phyloP scores from a whole-genome alignment of 1,284 basidiomycete species.

The Heliocybe sulcata region DNA sequence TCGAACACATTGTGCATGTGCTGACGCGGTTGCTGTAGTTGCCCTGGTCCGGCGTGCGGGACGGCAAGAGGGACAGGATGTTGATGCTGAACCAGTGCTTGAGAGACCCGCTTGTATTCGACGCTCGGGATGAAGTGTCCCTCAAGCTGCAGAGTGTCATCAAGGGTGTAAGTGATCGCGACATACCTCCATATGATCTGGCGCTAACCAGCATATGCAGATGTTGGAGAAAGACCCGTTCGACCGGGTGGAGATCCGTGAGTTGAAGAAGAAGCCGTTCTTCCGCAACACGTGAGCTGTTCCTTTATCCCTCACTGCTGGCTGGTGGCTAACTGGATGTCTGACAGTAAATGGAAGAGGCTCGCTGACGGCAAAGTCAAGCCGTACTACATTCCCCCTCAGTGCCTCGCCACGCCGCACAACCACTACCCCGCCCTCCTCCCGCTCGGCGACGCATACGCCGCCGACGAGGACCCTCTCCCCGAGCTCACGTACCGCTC shows the following conservation, averaged over 20 bases:
- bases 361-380: background rate
- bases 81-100: background rate
- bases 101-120: background rate
- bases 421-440: background rate
- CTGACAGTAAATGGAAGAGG: background rate
- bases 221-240: slow-evolving; percentile 7
- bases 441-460: background rate
- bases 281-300: slow-evolving; percentile 8
- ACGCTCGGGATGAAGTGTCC: background rate
- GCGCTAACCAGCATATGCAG: slow-evolving; percentile 2
- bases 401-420: background rate
- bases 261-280: slow-evolving; percentile 9
- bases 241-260: slow-evolving; percentile 9
- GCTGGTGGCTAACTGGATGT: no score
- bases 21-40: background rate
- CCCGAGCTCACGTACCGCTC: background rate
- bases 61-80: background rate
- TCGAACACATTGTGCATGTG: background rate
- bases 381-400: background rate
- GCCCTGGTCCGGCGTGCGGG: background rate
- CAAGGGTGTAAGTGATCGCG: slow-evolving; percentile 6
- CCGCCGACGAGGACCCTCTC: background rate
- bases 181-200: background rate
- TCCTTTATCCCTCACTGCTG: background rate
- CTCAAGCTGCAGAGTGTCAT: slow-evolving; percentile 7